Conservation (phyloP, 2,329 filamentous ascomycete genomes). For the Aspergillus fijiensis region DNA sequence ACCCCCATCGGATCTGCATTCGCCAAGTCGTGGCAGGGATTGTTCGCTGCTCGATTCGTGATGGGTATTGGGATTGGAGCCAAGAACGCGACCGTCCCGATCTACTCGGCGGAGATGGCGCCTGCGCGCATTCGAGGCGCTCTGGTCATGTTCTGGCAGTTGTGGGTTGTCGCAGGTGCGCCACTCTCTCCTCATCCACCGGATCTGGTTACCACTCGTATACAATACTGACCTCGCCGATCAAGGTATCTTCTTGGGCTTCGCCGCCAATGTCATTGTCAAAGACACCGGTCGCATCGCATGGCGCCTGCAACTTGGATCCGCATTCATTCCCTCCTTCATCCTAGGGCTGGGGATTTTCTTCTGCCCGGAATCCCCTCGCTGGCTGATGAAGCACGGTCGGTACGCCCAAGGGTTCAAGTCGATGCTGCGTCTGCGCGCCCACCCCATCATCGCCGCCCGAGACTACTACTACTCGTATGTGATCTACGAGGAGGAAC, state of each 20-base stretch:
- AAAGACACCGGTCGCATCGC: slow-evolving; percentile 56
- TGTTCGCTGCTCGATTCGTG: slow-evolving; percentile 55
- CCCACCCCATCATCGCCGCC: slow-evolving; percentile 46
- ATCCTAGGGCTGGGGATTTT: slow-evolving; percentile 44
- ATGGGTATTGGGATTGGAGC: slow-evolving; percentile 62
- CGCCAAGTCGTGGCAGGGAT: slow-evolving; percentile 57
- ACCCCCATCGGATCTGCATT: slow-evolving; percentile 65
- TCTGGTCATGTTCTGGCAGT: slow-evolving; percentile 55
- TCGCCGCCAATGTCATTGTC: slow-evolving; percentile 63
- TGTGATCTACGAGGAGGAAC: slow-evolving; percentile 49
- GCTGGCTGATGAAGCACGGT: slow-evolving; percentile 28
- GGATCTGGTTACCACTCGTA: no score
- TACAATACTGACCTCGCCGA: no score
- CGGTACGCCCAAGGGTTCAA: slow-evolving; percentile 14
- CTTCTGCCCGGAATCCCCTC: slow-evolving; percentile 30
- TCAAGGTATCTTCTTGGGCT: slow-evolving; percentile 61
- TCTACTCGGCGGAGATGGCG: slow-evolving; percentile 56
- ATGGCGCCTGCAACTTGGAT: slow-evolving; percentile 64
- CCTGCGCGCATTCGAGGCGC: slow-evolving; percentile 55
- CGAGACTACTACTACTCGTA: slow-evolving; percentile 63
- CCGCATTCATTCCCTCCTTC: slow-evolving; percentile 63
- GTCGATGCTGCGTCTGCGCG: slow-evolving; percentile 22
- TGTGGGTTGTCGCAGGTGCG: slow-evolving; percentile 32
- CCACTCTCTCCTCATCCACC: no score
- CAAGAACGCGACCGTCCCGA: slow-evolving; percentile 55